Conservation (phyloP, 345 rosid species). For the Draba incana region DNA sequence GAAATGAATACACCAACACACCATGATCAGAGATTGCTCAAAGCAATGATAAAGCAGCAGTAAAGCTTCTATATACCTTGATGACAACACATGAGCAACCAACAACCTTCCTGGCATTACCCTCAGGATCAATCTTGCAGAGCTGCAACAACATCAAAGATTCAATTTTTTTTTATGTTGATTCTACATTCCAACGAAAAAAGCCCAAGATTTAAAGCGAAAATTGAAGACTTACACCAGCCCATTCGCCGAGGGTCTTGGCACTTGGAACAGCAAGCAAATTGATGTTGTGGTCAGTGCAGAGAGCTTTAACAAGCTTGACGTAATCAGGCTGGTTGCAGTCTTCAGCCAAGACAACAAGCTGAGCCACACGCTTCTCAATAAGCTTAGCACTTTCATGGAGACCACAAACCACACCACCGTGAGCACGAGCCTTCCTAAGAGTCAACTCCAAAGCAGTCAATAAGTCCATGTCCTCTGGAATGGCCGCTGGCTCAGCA, state of each 20-base stretch:
- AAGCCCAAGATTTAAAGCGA: no score
- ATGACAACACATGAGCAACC: slow-evolving; percentile 87
- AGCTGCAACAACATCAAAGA: slow-evolving; percentile 48
- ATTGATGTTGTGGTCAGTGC: slow-evolving; percentile 69
- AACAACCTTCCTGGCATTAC: slow-evolving; percentile 85
- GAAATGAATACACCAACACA: no score
- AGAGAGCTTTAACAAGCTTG: slow-evolving; percentile 79
- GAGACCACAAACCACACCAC: slow-evolving; percentile 76
- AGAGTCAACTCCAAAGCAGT: slow-evolving; percentile 74
- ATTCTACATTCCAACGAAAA: no score
- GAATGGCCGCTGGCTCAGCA: slow-evolving; percentile 49
- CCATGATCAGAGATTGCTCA: no score
- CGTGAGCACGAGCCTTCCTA: slow-evolving; percentile 78
- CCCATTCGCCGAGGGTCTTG: slow-evolving; percentile 92
- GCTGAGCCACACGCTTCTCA: slow-evolving; percentile 77
- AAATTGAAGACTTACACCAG: slow-evolving; percentile 61
- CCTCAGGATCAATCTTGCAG: slow-evolving; percentile 86
- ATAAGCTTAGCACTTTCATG: slow-evolving; percentile 79
- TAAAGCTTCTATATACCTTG: slow-evolving; percentile 51
- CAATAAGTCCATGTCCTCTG: slow-evolving; percentile 80
- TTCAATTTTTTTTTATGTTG: background rate
- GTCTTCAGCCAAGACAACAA: slow-evolving; percentile 82
- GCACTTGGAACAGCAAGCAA: slow-evolving; percentile 79
- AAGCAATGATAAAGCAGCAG: no score
- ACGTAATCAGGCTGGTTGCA: slow-evolving; percentile 86